Percentiles rank a stretch among this genome's conserved stretches.
Conservation (phyloP, 2,329 filamentous ascomycete genomes). For the Fusarium clavum region DNA sequence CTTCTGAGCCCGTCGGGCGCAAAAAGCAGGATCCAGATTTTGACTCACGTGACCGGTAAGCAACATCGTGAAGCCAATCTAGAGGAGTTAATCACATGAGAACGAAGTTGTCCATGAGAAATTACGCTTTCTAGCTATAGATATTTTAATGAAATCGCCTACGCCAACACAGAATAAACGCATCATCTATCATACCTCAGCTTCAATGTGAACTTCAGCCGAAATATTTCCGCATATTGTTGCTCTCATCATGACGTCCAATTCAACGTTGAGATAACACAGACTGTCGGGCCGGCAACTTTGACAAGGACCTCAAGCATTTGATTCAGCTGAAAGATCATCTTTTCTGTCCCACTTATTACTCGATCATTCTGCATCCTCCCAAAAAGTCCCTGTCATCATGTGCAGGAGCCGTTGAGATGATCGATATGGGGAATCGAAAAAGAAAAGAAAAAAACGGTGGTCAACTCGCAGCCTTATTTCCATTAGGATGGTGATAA, state of each 20-base stretch:
- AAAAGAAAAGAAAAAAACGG: not conserved
- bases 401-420: too few species aligned
- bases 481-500: not conserved
- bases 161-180: not conserved
- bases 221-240: not conserved
- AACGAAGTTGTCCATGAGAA: not conserved
- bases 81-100: not conserved
- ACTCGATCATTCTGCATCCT: not conserved
- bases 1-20: not conserved
- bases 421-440: not conserved
- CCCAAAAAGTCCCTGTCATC: not conserved
- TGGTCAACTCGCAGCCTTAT: not conserved
- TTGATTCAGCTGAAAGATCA: not conserved
- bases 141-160: not conserved
- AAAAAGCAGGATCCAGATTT: not conserved
- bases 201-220: not conserved
- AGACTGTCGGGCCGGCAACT: not conserved
- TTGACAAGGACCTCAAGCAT: not conserved
- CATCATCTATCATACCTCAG: not conserved
- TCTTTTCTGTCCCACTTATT: not conserved
- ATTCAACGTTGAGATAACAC: not conserved
- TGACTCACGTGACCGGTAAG: constrained; percentile 22
- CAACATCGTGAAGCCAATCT: not conserved
- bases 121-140: not conserved
- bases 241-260: not conserved